Conservation (phyloP, 345 rosid species). For the Aquilaria yunnanensis region DNA sequence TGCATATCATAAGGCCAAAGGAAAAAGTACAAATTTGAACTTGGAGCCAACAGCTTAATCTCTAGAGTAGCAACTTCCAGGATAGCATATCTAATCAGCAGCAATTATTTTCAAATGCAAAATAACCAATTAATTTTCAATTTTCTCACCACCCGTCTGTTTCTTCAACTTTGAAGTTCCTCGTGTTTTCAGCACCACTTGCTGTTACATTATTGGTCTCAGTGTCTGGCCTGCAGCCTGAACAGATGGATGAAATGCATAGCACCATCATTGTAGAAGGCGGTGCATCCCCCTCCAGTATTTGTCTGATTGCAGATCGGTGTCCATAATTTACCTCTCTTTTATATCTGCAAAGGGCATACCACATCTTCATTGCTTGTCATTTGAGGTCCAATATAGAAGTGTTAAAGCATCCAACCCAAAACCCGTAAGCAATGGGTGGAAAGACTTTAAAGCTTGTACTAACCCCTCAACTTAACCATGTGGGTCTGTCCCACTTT, state of each 20-base stretch:
- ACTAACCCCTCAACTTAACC: no score
- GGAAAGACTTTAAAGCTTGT: no score
- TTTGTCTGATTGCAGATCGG: conserved; percentile 79
- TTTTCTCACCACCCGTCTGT: conserved; percentile 91
- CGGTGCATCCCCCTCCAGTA: conserved; percentile 78
- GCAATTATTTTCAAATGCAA: no score
- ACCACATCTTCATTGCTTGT: conserved; percentile 10
- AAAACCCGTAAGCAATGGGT: no score
- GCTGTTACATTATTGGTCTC: conserved; percentile 24
- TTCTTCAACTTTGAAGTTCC: conserved; percentile 54
- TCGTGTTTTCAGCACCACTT: conserved; percentile 30
- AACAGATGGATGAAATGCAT: conserved; percentile 57
- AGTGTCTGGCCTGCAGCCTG: conserved; percentile 21
- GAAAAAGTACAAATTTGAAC: no score
- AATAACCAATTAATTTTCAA: conserved; percentile 9
- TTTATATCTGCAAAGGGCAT: conserved; percentile 66
- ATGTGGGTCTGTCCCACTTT: no score
- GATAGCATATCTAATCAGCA: no score
- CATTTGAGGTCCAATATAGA: conserved; percentile 13
- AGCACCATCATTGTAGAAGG: conserved; percentile 75
- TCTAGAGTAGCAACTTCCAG: no score
- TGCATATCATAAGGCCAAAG: not conserved
- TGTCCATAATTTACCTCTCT: conserved; percentile 93
- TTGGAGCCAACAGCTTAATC: no score
- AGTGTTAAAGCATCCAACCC: no score